Evolutionary conservation across 768 basidiomycete genomes (phyloP).

Genomic region (Rhodotorula toruloides): DNA sequence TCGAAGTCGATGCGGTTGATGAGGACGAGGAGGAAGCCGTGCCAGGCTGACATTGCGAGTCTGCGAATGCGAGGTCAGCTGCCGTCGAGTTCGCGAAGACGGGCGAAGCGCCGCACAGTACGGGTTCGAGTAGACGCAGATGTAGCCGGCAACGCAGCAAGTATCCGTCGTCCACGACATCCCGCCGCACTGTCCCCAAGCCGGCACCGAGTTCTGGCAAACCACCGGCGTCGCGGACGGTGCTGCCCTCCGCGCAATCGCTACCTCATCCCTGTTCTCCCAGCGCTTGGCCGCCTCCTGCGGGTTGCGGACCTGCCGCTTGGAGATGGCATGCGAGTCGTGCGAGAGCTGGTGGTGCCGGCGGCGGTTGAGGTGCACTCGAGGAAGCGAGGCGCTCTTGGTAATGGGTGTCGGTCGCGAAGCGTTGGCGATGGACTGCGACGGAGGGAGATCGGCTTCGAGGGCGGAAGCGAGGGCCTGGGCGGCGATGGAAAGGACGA

Average conservation of each 20-base stretch:
- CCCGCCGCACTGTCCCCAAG: slow-evolving; percentile 9
- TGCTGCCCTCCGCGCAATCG: neutral
- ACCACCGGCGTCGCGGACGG: neutral
- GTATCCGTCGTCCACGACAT: neutral
- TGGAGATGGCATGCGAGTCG: neutral
- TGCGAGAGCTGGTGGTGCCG: neutral
- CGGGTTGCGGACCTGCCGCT: neutral
- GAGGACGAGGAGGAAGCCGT: neutral
- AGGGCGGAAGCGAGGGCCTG: too few species aligned
- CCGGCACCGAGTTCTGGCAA: neutral
- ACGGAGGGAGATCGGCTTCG: too few species aligned
- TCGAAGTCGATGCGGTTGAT: neutral
- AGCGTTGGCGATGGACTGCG: too few species aligned
- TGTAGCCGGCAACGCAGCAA: slow-evolving; percentile 7
- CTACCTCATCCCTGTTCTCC: slow-evolving; percentile 2
- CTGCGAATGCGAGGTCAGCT: neutral
- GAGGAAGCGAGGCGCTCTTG: too few species aligned
- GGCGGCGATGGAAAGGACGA: too few species aligned
- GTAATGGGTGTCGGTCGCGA: too few species aligned
- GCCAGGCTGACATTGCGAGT: neutral
- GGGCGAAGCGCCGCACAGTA: neutral
- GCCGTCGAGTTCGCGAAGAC: too few species aligned
- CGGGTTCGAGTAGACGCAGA: neutral
- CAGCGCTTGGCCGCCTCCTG: neutral
- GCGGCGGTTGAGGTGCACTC: neutral